phyloP scores from a whole-genome alignment of 2,329 filamentous ascomycete species.

The Didymella segeticola region DNA sequence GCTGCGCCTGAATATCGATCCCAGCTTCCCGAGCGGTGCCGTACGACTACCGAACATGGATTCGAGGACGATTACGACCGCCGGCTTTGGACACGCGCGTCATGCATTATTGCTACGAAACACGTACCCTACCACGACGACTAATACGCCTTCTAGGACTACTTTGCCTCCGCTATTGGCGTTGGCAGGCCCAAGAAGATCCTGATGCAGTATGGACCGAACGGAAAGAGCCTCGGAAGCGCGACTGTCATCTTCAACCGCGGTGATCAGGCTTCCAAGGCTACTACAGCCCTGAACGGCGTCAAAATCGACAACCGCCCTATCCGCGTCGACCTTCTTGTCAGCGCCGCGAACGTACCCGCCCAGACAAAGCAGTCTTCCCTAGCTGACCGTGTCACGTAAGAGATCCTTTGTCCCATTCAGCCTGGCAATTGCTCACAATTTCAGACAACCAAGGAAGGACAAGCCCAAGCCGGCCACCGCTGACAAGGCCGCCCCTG shows the following conservation, averaged over 20 bases:
- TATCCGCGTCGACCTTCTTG: conserved; percentile 95
- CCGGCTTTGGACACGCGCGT: conserved; percentile 33
- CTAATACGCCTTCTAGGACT: conserved; percentile 88
- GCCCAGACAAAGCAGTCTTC: conserved; percentile 70
- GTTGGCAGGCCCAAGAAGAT: conserved; percentile 91
- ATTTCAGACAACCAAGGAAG: conserved; percentile 67
- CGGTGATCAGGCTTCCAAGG: conserved; percentile 81
- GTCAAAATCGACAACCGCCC: conserved; percentile 87
- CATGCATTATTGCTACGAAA: conserved; percentile 38
- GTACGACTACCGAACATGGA: conserved; percentile 31
- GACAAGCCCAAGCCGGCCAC: conserved; percentile 74
- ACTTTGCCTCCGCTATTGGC: conserved; percentile 86
- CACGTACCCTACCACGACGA: conserved; percentile 52
- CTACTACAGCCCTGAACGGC: conserved; percentile 83
- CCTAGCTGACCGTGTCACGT: conserved; percentile 84
- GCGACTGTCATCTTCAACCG: conserved; percentile 88
- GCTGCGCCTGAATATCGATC: conserved; percentile 24
- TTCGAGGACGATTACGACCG: conserved; percentile 27
- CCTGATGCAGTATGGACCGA: conserved; percentile 90
- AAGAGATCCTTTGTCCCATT: conserved; percentile 48
- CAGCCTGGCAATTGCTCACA: conserved; percentile 11
- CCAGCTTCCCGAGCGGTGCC: conserved; percentile 38
- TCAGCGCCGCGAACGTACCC: conserved; percentile 76
- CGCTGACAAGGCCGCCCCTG: conserved; percentile 69
- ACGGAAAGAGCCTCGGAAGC: conserved; percentile 88